Conservation (phyloP, 257 asterid species). For the Henckelia pumila region DNA sequence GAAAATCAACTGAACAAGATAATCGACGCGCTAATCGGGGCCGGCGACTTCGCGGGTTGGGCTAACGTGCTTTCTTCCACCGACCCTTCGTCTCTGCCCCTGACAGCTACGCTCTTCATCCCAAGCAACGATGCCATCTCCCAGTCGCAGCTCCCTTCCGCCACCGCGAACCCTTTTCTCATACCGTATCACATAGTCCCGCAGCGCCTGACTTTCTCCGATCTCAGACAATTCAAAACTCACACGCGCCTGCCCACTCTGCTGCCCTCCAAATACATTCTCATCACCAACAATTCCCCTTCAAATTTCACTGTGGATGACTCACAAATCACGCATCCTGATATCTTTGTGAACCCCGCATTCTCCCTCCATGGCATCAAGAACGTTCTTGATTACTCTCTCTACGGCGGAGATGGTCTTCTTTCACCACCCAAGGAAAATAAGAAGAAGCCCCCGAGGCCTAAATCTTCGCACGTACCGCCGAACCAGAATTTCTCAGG, state of each 20-base stretch:
- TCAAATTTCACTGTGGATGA: conserved; percentile 49
- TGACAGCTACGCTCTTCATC: conserved; percentile 66
- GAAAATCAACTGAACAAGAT: conserved; percentile 45
- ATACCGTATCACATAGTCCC: conserved; percentile 67
- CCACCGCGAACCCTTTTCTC: conserved; percentile 37
- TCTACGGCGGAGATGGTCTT: conserved; percentile 25
- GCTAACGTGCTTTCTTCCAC: conserved; percentile 46
- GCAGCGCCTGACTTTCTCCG: conserved; percentile 60
- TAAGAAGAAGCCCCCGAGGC: background rate
- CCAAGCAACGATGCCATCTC: conserved; percentile 55
- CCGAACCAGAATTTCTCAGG: conserved; percentile 18
- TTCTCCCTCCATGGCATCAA: conserved; percentile 58
- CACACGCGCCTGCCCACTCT: conserved; percentile 62
- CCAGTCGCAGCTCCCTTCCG: conserved; percentile 32
- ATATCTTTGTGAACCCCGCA: conserved; percentile 37
- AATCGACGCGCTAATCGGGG: conserved; percentile 52
- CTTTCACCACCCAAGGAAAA: conserved; percentile 23
- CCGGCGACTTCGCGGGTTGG: conserved; percentile 63
- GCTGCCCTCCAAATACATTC: conserved; percentile 43
- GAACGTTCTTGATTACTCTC: conserved; percentile 49
- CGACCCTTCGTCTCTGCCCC: conserved; percentile 45
- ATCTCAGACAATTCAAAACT: conserved; percentile 30
- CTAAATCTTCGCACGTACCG: conserved; percentile 3
- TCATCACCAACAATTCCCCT: conserved; percentile 49
- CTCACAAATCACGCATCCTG: conserved; percentile 44